phyloP scores from a whole-genome alignment of 495 filamentous ascomycete species.

The Sabuloglossum arenarium region DNA sequence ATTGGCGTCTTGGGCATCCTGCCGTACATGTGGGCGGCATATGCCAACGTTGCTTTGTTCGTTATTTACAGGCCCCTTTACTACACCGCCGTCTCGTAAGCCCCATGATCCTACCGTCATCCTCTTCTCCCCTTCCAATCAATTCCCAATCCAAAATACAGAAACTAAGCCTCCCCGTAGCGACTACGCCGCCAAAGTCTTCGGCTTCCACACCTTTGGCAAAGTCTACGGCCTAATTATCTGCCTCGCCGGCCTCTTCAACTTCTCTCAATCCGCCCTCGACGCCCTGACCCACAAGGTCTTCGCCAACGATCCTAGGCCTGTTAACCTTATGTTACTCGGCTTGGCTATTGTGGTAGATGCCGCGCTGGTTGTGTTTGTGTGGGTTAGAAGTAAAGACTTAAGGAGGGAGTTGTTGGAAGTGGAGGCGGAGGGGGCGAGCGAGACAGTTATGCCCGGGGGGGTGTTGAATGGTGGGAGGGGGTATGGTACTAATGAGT shows the following conservation, averaged over 20 bases:
- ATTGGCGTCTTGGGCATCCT: conserved; percentile 71
- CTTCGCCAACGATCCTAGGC: conserved; percentile 52
- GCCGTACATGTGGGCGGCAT: conserved; percentile 46
- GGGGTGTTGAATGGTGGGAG: background rate
- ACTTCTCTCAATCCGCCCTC: conserved; percentile 67
- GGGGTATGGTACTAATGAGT: too few relatives aligned
- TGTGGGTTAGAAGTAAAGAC: background rate
- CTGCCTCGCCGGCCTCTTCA: conserved; percentile 67
- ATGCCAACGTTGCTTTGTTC: conserved; percentile 63
- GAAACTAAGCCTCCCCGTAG: conserved; percentile 17
- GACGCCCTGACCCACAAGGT: conserved; percentile 58
- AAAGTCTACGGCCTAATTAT: conserved; percentile 93
- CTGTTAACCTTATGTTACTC: conserved; percentile 56
- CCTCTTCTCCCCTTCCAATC: background rate
- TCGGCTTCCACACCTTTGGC: conserved; percentile 87
- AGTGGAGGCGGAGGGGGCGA: conserved; percentile 1
- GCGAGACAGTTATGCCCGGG: background rate
- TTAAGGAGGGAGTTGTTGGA: conserved; percentile 1
- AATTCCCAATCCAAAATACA: background rate
- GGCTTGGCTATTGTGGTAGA: conserved; percentile 27
- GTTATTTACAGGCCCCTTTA: conserved; percentile 56
- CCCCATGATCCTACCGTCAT: background rate
- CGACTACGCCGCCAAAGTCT: conserved; percentile 88
- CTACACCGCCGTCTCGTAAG: conserved; percentile 51
- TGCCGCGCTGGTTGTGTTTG: background rate